phyloP scores from a whole-genome alignment of 2,329 filamentous ascomycete species.

The Ophiostoma perfectum region DNA sequence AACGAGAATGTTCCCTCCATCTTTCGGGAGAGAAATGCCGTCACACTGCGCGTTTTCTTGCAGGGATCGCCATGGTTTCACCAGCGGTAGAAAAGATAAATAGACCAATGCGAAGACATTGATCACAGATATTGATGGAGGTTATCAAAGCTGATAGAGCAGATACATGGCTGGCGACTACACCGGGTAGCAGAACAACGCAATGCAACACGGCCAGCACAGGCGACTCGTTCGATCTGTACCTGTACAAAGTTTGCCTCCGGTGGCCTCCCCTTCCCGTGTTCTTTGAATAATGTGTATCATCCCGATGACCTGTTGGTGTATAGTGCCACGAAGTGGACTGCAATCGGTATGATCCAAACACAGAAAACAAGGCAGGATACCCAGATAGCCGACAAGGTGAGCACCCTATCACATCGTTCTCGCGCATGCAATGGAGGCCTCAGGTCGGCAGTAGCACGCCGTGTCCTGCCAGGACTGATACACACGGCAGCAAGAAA shows the following conservation, averaged over 20 bases:
- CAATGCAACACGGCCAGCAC: too few relatives aligned
- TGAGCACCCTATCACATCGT: slow-evolving; percentile 1
- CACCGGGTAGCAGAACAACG: not conserved
- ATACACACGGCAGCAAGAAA: not conserved
- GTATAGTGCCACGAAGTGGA: not conserved
- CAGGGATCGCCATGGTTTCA: slow-evolving; percentile 5
- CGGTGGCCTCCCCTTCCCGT: too few relatives aligned
- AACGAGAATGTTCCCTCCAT: not conserved
- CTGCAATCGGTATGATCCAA: not conserved
- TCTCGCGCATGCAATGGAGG: slow-evolving; percentile 1
- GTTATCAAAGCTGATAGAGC: not conserved
- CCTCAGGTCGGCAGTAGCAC: slow-evolving; percentile 1
- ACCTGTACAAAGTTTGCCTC: not conserved
- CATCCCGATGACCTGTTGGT: not conserved
- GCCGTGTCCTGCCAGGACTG: not conserved
- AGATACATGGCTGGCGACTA: not conserved
- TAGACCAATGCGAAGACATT: not conserved
- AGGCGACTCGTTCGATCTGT: not conserved
- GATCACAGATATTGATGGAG: not conserved
- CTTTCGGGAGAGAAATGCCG: slow-evolving; percentile 10
- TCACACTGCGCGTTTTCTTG: not conserved
- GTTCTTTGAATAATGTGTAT: not conserved
- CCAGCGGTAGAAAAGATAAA: not conserved
- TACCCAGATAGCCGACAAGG: not conserved
- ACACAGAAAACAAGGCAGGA: not conserved